Base-by-base conservation (phyloP, 2,329 filamentous ascomycete species). In the Xylariaceae sp. region DNA sequence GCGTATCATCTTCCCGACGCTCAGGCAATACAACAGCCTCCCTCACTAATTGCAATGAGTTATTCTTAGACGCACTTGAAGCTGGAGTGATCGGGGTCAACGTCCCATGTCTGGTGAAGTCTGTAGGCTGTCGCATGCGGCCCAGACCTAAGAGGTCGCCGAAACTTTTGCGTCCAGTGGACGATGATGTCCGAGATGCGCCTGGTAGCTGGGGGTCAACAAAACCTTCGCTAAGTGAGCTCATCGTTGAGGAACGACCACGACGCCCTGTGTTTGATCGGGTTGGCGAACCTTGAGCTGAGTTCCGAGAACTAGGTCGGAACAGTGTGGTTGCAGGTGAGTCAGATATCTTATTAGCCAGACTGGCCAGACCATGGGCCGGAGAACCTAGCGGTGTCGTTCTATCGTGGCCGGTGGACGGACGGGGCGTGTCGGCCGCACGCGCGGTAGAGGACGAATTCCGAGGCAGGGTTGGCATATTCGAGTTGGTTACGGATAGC, bases 121-220 rank as follows among this genome's bases (percentile, higher is more conserved):
- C 91, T 0, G 88, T 88, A 63, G 89, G 89, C 65, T 95, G 88
- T 47, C 92, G 83, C 56, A 96, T 79, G 59, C 91, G 83, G 59
- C 84, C 80, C 26, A 96, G 74, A 11, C 84, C 86, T 64, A 99
- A 85, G 26, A 97, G 76, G 62, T 96, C 94, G 51, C 91, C 90
- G 64, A 99, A 90, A 71, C 92, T 97, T 71, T 91, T 94, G 52
- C 94, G 83, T 4, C 91, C 91, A n/a, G 87, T 92, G 0, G 90
- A 96, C 1, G 87, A 89, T 1, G 91, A 96, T 4, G 84, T 91
- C 50, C 91, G 80, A n/a, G 84, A 72, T 29, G 81, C 81, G 3
- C 85, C 84, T 2, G 86, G 84, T 5, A 83, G 76, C 4, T 87
- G 79, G 51, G 85, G 83, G 35, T 87, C 88, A 51, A 85, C 84